Evolutionary conservation across 1,284 basidiomycete genomes (phyloP).

Genomic region (Ganoderma multipileum): DNA sequence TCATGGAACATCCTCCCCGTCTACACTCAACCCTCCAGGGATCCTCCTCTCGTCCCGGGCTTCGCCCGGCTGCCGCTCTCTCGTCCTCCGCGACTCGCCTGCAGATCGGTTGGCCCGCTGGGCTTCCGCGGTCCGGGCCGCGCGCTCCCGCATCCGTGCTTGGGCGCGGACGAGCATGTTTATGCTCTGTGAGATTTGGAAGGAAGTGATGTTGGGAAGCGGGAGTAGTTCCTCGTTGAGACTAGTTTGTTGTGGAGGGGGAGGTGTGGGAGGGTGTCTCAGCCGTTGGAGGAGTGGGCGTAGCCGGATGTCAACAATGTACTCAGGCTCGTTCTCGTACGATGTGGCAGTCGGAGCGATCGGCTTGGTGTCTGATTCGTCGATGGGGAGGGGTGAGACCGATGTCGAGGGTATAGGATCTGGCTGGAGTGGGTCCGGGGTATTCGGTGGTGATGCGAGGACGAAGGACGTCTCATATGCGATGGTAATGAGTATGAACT

Average conservation of each 20-base stretch:
- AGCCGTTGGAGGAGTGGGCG: conserved; percentile 59
- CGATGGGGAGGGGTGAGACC: conserved; percentile 24
- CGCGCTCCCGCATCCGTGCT: conserved; percentile 46
- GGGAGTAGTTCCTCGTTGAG: conserved; percentile 53
- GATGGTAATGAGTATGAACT: conserved; percentile 67
- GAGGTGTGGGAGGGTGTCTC: conserved; percentile 54
- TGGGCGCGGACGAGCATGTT: conserved; percentile 58
- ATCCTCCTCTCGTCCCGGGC: conserved; percentile 37
- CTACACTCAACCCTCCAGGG: conserved; percentile 52
- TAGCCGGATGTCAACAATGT: conserved; percentile 68
- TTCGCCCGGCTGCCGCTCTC: conserved; percentile 30
- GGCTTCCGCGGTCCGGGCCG: conserved; percentile 15
- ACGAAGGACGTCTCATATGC: conserved; percentile 64
- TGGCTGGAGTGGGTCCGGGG: conserved; percentile 41
- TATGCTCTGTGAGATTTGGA: conserved; percentile 56
- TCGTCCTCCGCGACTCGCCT: conserved; percentile 9
- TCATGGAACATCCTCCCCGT: conserved; percentile 38
- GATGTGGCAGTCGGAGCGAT: conserved; percentile 30
- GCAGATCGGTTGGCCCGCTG: conserved; percentile 3
- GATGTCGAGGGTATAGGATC: conserved; percentile 35
- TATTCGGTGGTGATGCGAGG: conserved; percentile 41
- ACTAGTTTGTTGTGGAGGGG: conserved; percentile 36
- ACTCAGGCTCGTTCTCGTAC: conserved; percentile 41
- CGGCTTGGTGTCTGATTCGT: conserved; percentile 36
- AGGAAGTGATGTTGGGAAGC: conserved; percentile 65